Evolutionary conservation across 805 yeast genomes (phyloP), one percentile per base, ranked within the genome.

Genomic region (Dipodascus albidus): DNA sequence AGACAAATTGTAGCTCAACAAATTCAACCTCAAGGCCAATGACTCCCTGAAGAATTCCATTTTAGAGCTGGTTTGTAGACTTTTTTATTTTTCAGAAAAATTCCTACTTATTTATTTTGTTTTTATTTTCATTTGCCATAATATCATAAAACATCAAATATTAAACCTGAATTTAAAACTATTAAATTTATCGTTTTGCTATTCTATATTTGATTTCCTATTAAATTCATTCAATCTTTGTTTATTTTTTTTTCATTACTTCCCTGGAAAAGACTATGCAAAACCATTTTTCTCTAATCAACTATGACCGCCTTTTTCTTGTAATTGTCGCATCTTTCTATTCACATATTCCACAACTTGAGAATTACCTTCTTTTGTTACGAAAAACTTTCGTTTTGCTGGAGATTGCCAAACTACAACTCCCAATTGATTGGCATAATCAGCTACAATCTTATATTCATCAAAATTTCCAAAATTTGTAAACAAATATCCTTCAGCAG

Each of bases 271-370:
- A n/a, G n/a, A n/a, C n/a, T n/a, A n/a, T n/a, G n/a, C n/a, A n/a
- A n/a, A n/a, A n/a, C n/a, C n/a, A n/a, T n/a, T n/a, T n/a, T n/a
- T n/a, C n/a, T n/a, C n/a, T n/a, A n/a, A n/a, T 27, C 33, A 27
- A 27, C 11, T 27, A 27, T 27, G 33, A 6, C 33, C 33, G 33
- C 33, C 11, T 27, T 11, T 27, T 11, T 27, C 33, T 27, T 27
- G 33, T 11, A 27, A 27, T 27, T 27, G 33, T 27, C 33, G 6
- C 33, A 55, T 55, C 27, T 58, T 75, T 58, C 96, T 76, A 61
- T 83, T 83, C 0, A 95, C 95, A 68, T 80, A 90, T 51, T 88
- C 96, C n/a, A 88, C 81, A n/a, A 91, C 85, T 66, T 89, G 96
- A 8, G 81, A 71, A 64, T 85, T 83, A 14, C 96, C 96, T 54